Base-by-base conservation (phyloP, 495 filamentous ascomycete species). In the Aspergillus indologenus region DNA sequence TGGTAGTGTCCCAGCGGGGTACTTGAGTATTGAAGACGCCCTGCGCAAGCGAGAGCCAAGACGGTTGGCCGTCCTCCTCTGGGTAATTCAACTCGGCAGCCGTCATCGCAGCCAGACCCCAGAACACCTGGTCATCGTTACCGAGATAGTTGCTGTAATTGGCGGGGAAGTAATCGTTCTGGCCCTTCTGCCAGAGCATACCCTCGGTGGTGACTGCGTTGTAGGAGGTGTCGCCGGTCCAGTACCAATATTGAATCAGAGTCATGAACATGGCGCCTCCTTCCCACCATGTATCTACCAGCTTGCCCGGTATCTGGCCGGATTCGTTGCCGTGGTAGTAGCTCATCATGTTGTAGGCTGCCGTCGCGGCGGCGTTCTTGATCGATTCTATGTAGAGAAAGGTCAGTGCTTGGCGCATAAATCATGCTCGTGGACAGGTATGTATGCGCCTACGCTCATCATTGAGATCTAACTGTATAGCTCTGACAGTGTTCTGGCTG, bases 61-160 rank as follows among this genome's bases (percentile, higher is more conserved):
- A 78, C 0, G 86, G 83, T 18, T 82, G 68, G 2, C 59, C 68
- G 9, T 78, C 59, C 2, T 84, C 81, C 57, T 90, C 79, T 5
- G 89, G 88, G 60, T 87, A 91, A 61, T 85, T 84, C 49, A 86
- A 72, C 67, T 95, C 90, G 15, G 86, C 84, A 0, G 89, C 90
- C 7, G 87, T 78, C 56, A 95, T 83, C 52, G 87, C 83, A 22
- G 87, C 78, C 31, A 93, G 78, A 2, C 79, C 87, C 91, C 91
- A 96, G 67, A 92, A 92, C 17, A 87, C 86, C 69, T 92, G 89
- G 63, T 90, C 87, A 60, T 90, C 87, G 65, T 90, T 90, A 1
- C 87, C 87, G 59, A 79, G 71, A 44, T 75, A 75, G 46, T 71
- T 67, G 60, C 73, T 79, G 57, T 81, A 73, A 59, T 81, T 81